Evolutionary conservation across 345 rosid species (phyloP), one percentile per base, ranked within the genome.

Genomic region (Physaria fendleri): DNA sequence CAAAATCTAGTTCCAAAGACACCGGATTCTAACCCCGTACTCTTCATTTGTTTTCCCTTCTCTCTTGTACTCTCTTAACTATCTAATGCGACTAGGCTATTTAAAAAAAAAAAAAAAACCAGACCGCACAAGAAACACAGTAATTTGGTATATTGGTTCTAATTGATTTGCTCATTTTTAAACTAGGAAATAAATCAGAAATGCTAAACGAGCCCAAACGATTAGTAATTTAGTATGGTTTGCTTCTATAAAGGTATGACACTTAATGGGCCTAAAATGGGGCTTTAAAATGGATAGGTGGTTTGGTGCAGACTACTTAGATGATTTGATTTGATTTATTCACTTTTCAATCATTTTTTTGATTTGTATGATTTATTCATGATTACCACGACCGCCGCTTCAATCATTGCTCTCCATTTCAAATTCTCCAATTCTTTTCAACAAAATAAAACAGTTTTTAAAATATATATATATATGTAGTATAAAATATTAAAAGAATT

Each of bases 381-480:
- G n/a, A n/a, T n/a, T n/a, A n/a, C n/a, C n/a, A n/a, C n/a, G n/a
- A n/a, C n/a, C n/a, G n/a, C n/a, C n/a, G n/a, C n/a, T n/a, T n/a
- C 74, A 69, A 69, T 69, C 63, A 69, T 69, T 62, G 68, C 54
- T 68, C 37, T 5, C 37, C 6, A 52, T 60, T 69, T 69, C 62
- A 59, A 42, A 4, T 9, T 40, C 5, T 58, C 27, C 46, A 15
- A 21, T 28, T 29, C 16, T 7, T 21, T 18, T 3, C 2, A 15
- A 13, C 6, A 5, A 7, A 17, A 34, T 10, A 17, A 6, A 37
- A 27, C 16, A 15, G 37, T 5, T 45, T 44, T 2, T 1, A 45
- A 5, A 6, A 1, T 6, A 2, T 0, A 10, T 11, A 27, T n/a
- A n/a, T n/a, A n/a, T n/a, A n/a, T n/a, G n/a, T n/a, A n/a, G n/a